Evolutionary conservation across 352 stramenopile genomes (phyloP).

Genomic region (Halophytophthora polymorphica): DNA sequence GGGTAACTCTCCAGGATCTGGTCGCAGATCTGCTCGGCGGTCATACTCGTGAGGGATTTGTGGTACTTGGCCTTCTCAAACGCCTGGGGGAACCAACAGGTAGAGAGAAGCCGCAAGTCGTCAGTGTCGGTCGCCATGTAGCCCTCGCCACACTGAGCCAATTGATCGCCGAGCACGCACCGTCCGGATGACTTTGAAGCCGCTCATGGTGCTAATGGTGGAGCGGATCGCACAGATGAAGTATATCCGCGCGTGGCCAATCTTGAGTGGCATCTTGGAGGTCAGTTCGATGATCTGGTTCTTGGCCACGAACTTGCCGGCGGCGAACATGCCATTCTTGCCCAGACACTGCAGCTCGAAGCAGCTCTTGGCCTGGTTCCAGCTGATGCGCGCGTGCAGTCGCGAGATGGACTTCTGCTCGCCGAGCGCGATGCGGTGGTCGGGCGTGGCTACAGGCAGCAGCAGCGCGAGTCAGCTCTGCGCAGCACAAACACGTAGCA

Average conservation of each 20-base stretch:
- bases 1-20: constrained; percentile 76
- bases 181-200: constrained; percentile 77
- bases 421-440: constrained; percentile 57
- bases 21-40: constrained; percentile 56
- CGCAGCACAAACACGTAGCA: background rate
- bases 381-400: constrained; percentile 74
- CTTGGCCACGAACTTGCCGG: constrained; percentile 67
- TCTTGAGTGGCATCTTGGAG: constrained; percentile 78
- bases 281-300: constrained; percentile 65
- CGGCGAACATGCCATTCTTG: constrained; percentile 80
- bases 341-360: constrained; percentile 78
- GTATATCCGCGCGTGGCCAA: constrained; percentile 70
- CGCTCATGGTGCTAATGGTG: constrained; percentile 77
- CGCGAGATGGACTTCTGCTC: constrained; percentile 81
- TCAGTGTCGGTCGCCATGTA: background rate
- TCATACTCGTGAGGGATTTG: constrained; percentile 47
- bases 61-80: constrained; percentile 81
- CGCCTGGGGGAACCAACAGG: constrained; percentile 23
- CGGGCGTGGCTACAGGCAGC: constrained; percentile 24
- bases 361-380: constrained; percentile 67
- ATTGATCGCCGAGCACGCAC: constrained; percentile 13
- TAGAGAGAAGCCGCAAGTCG: background rate
- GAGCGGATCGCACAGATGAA: constrained; percentile 74
- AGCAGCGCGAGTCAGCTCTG: background rate
- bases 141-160: background rate